Conservation (phyloP, 306 rosid genomes). For the Cucurbita ficifolia region DNA sequence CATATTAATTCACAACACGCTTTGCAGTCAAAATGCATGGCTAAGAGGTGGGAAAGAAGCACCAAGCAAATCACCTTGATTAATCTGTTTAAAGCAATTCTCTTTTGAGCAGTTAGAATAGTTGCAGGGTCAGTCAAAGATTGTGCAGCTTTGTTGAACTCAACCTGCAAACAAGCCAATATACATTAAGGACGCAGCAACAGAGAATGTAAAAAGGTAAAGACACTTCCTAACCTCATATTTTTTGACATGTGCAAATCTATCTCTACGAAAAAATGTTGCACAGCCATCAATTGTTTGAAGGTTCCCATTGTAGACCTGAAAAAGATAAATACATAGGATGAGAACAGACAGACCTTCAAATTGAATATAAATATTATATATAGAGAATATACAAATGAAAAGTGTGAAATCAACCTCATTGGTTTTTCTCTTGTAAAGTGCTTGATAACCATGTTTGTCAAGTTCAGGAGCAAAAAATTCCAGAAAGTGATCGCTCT, state of each 20-base stretch:
- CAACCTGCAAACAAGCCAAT: conserved; percentile 58
- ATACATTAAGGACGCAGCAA: conserved; percentile 5
- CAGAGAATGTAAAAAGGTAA: neutral
- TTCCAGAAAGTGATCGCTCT: conserved; percentile 77
- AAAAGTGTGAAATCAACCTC: conserved; percentile 41
- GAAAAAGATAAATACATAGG: neutral
- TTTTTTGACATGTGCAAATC: conserved; percentile 89
- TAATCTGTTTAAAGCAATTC: conserved; percentile 73
- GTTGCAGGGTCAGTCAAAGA: conserved; percentile 72
- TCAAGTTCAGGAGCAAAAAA: conserved; percentile 84
- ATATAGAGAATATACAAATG: neutral
- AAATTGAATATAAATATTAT: neutral
- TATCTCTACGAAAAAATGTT: conserved; percentile 93
- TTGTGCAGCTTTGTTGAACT: conserved; percentile 93
- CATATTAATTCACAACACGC: neutral
- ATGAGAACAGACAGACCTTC: conserved; percentile 2
- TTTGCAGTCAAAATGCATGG: neutral
- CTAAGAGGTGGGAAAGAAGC: neutral
- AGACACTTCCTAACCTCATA: conserved; percentile 59
- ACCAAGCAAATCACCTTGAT: conserved; percentile 48
- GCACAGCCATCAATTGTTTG: conserved; percentile 90
- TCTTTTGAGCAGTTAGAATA: conserved; percentile 74
- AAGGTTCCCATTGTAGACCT: conserved; percentile 46
- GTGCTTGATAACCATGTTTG: conserved; percentile 84
- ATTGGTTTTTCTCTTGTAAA: conserved; percentile 73